Base-by-base conservation (phyloP, 331 rosid species). In the Dryas integrifolia region DNA sequence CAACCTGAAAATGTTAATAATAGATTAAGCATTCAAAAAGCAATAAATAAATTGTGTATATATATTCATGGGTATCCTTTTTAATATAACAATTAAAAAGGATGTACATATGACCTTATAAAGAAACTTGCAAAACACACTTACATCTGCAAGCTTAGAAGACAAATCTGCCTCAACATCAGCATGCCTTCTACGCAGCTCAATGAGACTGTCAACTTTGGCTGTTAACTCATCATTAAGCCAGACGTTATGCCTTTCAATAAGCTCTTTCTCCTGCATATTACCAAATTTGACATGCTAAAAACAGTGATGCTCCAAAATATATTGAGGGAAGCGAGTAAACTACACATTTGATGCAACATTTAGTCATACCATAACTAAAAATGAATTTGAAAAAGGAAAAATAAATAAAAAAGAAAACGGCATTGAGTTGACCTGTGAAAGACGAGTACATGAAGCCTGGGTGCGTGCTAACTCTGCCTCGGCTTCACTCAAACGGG, bases 231-330 rank as follows among this genome's bases (percentile, higher is more conserved):
- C 97, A 62, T 95, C 92, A 45, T 89, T 86, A 73, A 95, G 93
- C 96, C 92, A 94, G 21, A 72, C 79, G 75, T 86, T 94, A 72
- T 94, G 98, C 82, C 86, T 89, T 86, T 95, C 88, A 45, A 88
- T 67, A 65, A 95, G 93, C 79, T 91, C 97, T 76, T 95, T 95
- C 88, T 95, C 98, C 98, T 94, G 92, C 60, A 72, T 69, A 75
- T 59, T 75, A 49, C 15, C 72, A 9, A 59, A 78, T 44, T 64
- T 38, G 7, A 16, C 65, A 64, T 5, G 47, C 38, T 53, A 18
- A 75, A 73, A 44, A 50, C 14, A 64, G 16, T 4, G 43, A 63
- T 30, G 61, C 76, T 81, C 76, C 56, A 73, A 56, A 60, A 69
- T 59, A 79, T 58, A 58, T 48, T n/a, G 10, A 58, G 76, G 26